Evolutionary conservation across 2,329 filamentous ascomycete genomes (phyloP).

Genomic region (Pseudogymnoascus sp.): DNA sequence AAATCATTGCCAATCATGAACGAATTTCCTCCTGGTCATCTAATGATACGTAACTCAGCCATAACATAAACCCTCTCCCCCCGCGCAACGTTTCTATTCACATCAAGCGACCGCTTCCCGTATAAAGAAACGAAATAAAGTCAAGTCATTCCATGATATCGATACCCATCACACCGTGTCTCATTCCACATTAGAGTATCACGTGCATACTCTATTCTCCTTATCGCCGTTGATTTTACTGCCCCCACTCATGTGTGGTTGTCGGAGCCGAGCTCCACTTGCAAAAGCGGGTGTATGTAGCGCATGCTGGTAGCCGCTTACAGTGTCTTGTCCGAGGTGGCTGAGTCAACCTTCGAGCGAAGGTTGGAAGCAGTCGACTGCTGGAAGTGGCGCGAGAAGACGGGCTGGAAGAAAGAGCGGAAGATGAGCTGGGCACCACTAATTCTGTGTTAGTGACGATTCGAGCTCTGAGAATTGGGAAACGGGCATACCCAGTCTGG

Average conservation of each 20-base stretch:
- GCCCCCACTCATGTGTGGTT: neutral
- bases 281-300: neutral
- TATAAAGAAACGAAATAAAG: slow-evolving; percentile 7
- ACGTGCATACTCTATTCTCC: neutral
- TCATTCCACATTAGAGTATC: slow-evolving; percentile 7
- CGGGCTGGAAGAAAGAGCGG: slow-evolving; percentile 87
- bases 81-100: slow-evolving; percentile 7
- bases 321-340: slow-evolving; percentile 56
- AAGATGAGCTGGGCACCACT: slow-evolving; percentile 96
- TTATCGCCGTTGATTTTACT: neutral
- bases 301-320: slow-evolving; percentile 33
- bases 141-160: slow-evolving; percentile 9
- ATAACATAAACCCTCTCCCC: slow-evolving; percentile 1
- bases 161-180: neutral
- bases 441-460: slow-evolving; percentile 18
- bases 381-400: slow-evolving; percentile 86
- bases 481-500: slow-evolving; percentile 68
- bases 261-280: slow-evolving; percentile 3
- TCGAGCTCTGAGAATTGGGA: neutral
- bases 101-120: slow-evolving; percentile 7
- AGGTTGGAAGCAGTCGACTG: slow-evolving; percentile 76
- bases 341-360: slow-evolving; percentile 77
- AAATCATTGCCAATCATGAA: slow-evolving; percentile 7
- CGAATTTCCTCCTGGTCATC: slow-evolving; percentile 2
- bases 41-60: slow-evolving; percentile 7